A percentile compares a stretch with the other conserved stretches of the same genome.
Conservation (phyloP, 139 green algal species). For the Coelastrella sp. region DNA sequence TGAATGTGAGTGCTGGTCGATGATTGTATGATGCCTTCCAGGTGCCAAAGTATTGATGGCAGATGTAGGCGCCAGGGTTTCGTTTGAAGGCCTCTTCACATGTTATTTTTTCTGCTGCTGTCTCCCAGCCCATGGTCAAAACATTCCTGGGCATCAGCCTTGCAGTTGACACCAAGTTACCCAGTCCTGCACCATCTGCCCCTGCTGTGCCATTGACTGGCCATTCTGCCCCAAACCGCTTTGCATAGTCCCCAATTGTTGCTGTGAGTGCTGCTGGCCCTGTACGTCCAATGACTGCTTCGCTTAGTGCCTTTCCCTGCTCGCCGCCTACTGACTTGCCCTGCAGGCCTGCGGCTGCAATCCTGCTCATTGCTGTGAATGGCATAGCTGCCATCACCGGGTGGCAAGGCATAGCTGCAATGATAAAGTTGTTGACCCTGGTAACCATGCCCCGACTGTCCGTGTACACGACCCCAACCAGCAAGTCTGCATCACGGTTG, state of each 20-base stretch:
- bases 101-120: conserved; percentile 29
- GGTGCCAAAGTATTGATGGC: conserved; percentile 44
- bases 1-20: conserved; percentile 19
- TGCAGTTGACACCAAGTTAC: neutral
- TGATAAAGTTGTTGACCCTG: conserved; percentile 41
- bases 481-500: conserved; percentile 22
- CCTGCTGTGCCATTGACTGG: conserved; percentile 21
- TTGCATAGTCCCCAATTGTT: conserved; percentile 13
- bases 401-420: conserved; percentile 31
- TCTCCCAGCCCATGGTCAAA: conserved; percentile 40
- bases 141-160: conserved; percentile 23
- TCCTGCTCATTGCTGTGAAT: conserved; percentile 26
- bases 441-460: conserved; percentile 2
- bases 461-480: conserved; percentile 33
- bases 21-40: conserved; percentile 39
- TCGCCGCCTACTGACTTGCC: neutral
- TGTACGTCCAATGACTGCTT: conserved; percentile 29
- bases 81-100: conserved; percentile 1
- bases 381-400: conserved; percentile 41
- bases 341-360: conserved; percentile 1
- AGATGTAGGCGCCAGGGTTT: conserved; percentile 38
- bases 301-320: neutral
- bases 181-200: neutral
- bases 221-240: neutral
- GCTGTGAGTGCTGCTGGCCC: conserved; percentile 24